Evolutionary conservation across 805 yeast genomes (phyloP).

Genomic region (Spathaspora passalidarum): DNA sequence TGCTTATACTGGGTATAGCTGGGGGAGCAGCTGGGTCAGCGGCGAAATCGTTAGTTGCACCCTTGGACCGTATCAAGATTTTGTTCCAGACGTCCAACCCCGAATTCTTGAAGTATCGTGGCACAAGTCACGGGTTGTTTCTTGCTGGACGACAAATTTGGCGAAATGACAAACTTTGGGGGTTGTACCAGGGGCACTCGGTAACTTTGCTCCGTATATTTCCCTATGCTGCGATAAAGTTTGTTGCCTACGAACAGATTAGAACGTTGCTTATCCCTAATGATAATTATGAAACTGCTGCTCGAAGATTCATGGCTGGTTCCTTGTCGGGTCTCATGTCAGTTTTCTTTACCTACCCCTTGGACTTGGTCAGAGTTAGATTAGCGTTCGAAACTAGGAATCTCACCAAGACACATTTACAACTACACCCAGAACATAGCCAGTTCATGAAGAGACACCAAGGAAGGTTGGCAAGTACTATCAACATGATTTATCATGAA

Average conservation of each 20-base stretch:
- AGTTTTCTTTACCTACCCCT: constrained; percentile 87
- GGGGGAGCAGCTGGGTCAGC: constrained; percentile 96
- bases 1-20: constrained; percentile 80
- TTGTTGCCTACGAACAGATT: constrained; percentile 93
- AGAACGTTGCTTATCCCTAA: constrained; percentile 75
- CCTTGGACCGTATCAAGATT: constrained; percentile 91
- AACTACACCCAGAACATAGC: constrained; percentile 19
- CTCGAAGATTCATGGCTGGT: constrained; percentile 81
- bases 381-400: constrained; percentile 79
- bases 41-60: constrained; percentile 95
- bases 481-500: constrained; percentile 30
- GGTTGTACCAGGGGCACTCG: constrained; percentile 93
- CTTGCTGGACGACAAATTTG: constrained; percentile 70
- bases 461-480: constrained; percentile 32
- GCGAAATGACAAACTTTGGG: constrained; percentile 65
- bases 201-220: constrained; percentile 88
- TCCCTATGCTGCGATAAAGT: constrained; percentile 96
- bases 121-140: constrained; percentile 72
- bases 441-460: constrained; percentile 25
- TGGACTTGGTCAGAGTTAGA: constrained; percentile 86
- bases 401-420: constrained; percentile 24
- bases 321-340: constrained; percentile 85
- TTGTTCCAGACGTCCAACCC: constrained; percentile 94
- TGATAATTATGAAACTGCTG: constrained; percentile 71
- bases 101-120: constrained; percentile 74